Evolutionary conservation across 108 stramenopile species (phyloP).

Genomic region (Thalassiosira profunda): DNA sequence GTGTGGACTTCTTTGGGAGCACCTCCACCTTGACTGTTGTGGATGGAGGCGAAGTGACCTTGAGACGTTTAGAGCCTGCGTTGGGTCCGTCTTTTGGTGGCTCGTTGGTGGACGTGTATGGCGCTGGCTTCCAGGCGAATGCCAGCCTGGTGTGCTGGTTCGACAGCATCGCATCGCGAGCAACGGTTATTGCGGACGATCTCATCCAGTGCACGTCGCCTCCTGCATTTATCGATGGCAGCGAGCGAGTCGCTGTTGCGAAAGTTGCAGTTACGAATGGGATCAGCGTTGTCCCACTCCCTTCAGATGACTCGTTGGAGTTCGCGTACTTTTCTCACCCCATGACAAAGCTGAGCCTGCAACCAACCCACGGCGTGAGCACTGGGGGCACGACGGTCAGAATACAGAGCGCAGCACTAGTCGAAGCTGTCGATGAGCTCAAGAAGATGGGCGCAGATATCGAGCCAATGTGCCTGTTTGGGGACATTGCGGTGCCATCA

Average conservation of each 20-base stretch:
- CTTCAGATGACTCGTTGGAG: neutral
- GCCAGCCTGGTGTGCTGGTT: neutral
- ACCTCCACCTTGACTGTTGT: neutral
- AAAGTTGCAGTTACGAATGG: neutral
- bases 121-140: neutral
- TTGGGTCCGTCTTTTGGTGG: conserved; percentile 5
- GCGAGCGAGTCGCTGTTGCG: neutral
- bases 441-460: neutral
- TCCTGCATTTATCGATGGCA: neutral
- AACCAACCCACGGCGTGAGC: neutral
- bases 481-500: neutral
- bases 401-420: neutral
- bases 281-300: neutral
- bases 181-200: neutral
- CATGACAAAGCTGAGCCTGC: neutral
- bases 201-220: neutral
- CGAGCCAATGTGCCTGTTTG: conserved; percentile 1
- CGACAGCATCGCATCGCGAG: neutral
- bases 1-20: neutral
- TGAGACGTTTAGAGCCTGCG: neutral
- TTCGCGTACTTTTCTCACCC: conserved; percentile 6
- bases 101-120: neutral
- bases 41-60: no score
- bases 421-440: neutral
- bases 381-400: neutral